These are phyloP conservation scores for Crassisporium funariophilum DNA, from an alignment of 768 basidiomycete species.

Conservation along the genomic window DNA sequence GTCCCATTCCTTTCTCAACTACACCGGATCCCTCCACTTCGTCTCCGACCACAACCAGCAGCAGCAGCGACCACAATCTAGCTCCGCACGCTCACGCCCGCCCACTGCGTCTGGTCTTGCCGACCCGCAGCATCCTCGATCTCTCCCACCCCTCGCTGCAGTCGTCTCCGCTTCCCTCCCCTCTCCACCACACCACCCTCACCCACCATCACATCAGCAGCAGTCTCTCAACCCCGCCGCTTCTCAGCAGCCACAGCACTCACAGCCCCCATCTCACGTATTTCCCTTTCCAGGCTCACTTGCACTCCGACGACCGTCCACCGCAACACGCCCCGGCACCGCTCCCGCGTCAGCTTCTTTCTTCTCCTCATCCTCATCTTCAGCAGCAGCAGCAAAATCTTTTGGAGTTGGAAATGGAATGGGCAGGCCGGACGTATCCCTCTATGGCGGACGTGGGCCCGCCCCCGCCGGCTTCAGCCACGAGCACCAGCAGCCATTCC, in stretches of 20 bases:
- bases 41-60: constrained; percentile 31
- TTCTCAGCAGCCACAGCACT: constrained; percentile 33
- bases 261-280: constrained; percentile 47
- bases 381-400: constrained; percentile 8
- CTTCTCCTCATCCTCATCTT: constrained; percentile 55
- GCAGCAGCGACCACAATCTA: constrained; percentile 28
- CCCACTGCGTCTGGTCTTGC: constrained; percentile 49
- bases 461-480: constrained; percentile 21
- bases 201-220: constrained; percentile 35
- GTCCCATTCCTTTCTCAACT: constrained; percentile 73
- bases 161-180: constrained; percentile 75
- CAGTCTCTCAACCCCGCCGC: no score
- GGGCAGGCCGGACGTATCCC: constrained; percentile 30
- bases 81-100: constrained; percentile 46
- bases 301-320: constrained; percentile 57
- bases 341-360: constrained; percentile 71
- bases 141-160: constrained; percentile 74
- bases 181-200: constrained; percentile 20
- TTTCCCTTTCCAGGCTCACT: constrained; percentile 60
- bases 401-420: no score
- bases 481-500: constrained; percentile 14
- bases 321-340: constrained; percentile 68
- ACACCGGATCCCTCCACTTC: constrained; percentile 39
- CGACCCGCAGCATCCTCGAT: constrained; percentile 36
- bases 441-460: constrained; percentile 38